A percentile compares a stretch with the other conserved stretches of the same genome.
Conservation (phyloP, 768 basidiomycete genomes). For the Pleurotus tuber-regium region DNA sequence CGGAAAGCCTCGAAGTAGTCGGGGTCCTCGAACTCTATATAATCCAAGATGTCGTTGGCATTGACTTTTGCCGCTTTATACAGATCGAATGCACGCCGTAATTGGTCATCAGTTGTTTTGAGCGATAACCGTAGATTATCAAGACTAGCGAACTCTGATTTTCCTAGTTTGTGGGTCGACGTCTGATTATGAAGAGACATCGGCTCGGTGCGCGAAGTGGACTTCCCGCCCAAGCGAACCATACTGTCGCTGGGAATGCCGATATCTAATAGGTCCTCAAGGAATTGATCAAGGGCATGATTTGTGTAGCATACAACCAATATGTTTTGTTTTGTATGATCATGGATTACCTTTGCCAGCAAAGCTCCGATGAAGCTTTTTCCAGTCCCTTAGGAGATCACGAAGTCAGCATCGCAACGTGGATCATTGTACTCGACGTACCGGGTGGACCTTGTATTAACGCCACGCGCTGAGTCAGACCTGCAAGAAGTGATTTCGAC, state of each 20-base stretch:
- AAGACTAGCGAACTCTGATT: constrained; percentile 39
- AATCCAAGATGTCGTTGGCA: constrained; percentile 32
- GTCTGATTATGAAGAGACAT: constrained; percentile 43
- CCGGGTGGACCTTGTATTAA: constrained; percentile 74
- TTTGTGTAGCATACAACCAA: constrained; percentile 75
- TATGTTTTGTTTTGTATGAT: constrained; percentile 44
- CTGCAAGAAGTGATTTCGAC: constrained; percentile 41
- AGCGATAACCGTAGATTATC: constrained; percentile 22
- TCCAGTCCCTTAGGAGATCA: constrained; percentile 52
- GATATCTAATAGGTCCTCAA: constrained; percentile 58
- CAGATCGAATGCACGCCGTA: constrained; percentile 28
- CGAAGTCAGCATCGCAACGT: background rate
- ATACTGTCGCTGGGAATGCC: constrained; percentile 50
- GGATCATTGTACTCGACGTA: constrained; percentile 23
- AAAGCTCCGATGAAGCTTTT: constrained; percentile 74
- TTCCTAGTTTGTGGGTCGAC: constrained; percentile 19
- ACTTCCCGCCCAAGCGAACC: constrained; percentile 60
- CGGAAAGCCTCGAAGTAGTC: constrained; percentile 45
- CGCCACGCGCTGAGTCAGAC: constrained; percentile 54
- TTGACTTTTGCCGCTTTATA: constrained; percentile 22
- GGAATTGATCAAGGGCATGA: constrained; percentile 70
- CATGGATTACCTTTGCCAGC: constrained; percentile 57
- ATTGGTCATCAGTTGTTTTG: constrained; percentile 8
- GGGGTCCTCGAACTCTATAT: constrained; percentile 51
- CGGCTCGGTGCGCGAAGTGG: constrained; percentile 41